Evolutionary conservation across 495 filamentous ascomycete genomes (phyloP).

Genomic region (Xylaria acuta): DNA sequence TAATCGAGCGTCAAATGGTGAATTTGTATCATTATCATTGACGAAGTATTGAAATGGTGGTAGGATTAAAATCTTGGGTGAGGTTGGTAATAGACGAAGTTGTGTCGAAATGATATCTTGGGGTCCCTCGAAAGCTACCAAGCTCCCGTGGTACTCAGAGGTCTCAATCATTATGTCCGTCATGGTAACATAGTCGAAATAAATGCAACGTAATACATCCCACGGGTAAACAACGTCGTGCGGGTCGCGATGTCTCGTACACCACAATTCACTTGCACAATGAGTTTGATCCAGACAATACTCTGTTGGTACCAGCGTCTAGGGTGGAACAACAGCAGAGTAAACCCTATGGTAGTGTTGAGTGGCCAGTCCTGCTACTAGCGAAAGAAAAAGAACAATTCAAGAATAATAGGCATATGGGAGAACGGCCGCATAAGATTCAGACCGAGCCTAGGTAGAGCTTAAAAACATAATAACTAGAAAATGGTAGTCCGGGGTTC

Average conservation of each 20-base stretch:
- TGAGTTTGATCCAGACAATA: background rate
- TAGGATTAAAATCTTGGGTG: conserved; percentile 55
- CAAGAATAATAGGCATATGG: background rate
- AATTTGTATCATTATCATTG: conserved; percentile 27
- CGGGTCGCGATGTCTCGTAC: background rate
- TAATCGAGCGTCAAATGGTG: conserved; percentile 43
- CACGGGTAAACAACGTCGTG: background rate
- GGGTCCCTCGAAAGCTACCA: conserved; percentile 60
- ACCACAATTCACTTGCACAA: background rate
- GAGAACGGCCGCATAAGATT: background rate
- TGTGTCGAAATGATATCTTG: conserved; percentile 56
- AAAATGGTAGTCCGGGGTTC: background rate
- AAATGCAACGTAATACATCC: background rate
- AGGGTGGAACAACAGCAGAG: background rate
- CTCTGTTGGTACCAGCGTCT: background rate
- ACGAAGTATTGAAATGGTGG: conserved; percentile 50
- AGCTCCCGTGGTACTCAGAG: conserved; percentile 45
- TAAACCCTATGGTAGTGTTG: background rate
- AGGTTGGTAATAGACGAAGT: conserved; percentile 56
- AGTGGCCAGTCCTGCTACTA: conserved; percentile 2
- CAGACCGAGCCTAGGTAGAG: conserved; percentile 1
- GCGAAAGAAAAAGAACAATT: background rate
- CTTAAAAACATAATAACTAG: background rate
- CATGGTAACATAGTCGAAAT: conserved; percentile 7
- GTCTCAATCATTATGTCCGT: conserved; percentile 8